These are phyloP conservation scores for Wickerhamomyces kurtzmanii DNA, from an alignment of 805 yeast genomes.

Conservation along the genomic window DNA sequence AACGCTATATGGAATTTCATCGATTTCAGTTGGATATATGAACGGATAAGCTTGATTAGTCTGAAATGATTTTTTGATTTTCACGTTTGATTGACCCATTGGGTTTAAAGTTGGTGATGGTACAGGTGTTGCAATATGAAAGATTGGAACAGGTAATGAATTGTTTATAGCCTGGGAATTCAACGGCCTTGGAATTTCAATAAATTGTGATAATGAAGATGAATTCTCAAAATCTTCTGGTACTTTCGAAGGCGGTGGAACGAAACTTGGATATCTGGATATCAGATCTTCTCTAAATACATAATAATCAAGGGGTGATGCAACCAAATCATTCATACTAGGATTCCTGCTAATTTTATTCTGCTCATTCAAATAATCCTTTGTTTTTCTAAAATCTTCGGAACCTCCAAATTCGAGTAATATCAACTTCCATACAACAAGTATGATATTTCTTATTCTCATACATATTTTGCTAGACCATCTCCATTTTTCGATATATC, in stretches of 20 bases:
- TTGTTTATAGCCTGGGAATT: slow-evolving; percentile 31
- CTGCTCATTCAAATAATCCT: slow-evolving; percentile 32
- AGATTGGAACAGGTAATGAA: slow-evolving; percentile 39
- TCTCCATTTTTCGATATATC: slow-evolving; percentile 57
- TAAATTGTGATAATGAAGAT: slow-evolving; percentile 47
- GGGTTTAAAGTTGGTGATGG: slow-evolving; percentile 73
- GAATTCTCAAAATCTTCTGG: slow-evolving; percentile 38
- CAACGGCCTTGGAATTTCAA: slow-evolving; percentile 48
- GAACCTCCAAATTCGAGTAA: slow-evolving; percentile 56
- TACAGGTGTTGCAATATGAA: slow-evolving; percentile 80
- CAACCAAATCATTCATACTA: slow-evolving; percentile 26
- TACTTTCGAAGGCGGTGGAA: slow-evolving; percentile 37
- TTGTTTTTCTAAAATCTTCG: slow-evolving; percentile 27
- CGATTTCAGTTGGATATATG: slow-evolving; percentile 39
- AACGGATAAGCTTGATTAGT: slow-evolving; percentile 61
- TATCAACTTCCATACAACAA: slow-evolving; percentile 42
- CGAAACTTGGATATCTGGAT: slow-evolving; percentile 66
- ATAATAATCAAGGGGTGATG: slow-evolving; percentile 81
- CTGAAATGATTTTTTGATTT: slow-evolving; percentile 47
- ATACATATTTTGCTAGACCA: slow-evolving; percentile 35
- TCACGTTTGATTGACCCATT: slow-evolving; percentile 20
- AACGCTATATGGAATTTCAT: slow-evolving; percentile 58
- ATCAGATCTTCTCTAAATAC: slow-evolving; percentile 67
- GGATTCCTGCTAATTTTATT: slow-evolving; percentile 22
- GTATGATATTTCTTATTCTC: slow-evolving; percentile 47